Base-by-base conservation (phyloP, 2,329 filamentous ascomycete species). In the Aspergillus brasiliensis region DNA sequence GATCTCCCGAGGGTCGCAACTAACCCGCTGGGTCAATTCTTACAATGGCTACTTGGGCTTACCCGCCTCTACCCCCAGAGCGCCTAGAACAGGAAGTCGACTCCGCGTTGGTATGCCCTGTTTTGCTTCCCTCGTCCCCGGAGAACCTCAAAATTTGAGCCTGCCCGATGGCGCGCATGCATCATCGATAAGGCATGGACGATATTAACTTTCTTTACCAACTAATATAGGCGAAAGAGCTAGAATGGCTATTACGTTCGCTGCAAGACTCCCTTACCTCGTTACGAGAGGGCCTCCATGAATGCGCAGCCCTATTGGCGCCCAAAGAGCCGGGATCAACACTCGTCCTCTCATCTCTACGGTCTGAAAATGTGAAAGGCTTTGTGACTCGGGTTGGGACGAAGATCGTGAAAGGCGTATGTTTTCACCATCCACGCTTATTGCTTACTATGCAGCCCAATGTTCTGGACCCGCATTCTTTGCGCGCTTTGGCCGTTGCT, bases 281-380 rank as follows among this genome's bases (percentile, higher is more conserved):
- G 15, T 76, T 90, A 62, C 87, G 88, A 69, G 82, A 84, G 64
- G 91, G 92, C 60, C 85, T 98, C 3, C 88, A 95, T 73, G 92
- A 97, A 77, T 97, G 93, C 78, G 91, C 92, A 67, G 87, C 89
- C 17, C 84, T 98, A 23, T 86, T 99, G 28, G 90, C 92, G 7
- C 92, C 94, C 1, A 84, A 89, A 64, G 92, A 96, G 71, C 88
- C 89, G 1, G 92, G 92, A 8, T 93, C 89, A 68, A 99, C 94
- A 0, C 86, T 99, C 27, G 93, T 95, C 28, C 84, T 99, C 66
- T 95, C 91, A 62, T 96, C 93, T 13, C 85, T 90, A 58, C 86
- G 93, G 58, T 94, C 91, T 57, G 95, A 99, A 79, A 87, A 86
- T 66, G 88, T 98, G 63, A 99, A 99, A 76, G 95, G 95, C 17